These are phyloP conservation scores for Neopestalotiopsis sp. DNA, from an alignment of 2,329 filamentous ascomycete genomes.

Conservation along the genomic window DNA sequence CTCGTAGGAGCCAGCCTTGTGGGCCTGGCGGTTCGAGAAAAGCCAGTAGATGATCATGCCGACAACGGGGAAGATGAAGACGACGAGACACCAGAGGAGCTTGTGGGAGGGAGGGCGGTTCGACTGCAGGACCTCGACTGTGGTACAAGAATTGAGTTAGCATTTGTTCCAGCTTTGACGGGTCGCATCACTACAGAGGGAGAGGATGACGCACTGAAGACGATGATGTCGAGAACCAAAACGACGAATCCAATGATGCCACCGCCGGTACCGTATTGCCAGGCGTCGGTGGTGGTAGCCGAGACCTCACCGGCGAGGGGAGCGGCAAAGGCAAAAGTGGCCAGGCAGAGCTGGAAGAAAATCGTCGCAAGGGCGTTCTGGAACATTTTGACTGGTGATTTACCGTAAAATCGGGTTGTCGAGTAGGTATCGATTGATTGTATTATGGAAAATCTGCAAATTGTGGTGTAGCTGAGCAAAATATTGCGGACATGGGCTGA, in stretches of 20 bases:
- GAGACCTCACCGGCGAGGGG: constrained; percentile 45
- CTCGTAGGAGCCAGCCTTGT: constrained; percentile 62
- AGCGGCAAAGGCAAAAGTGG: constrained; percentile 54
- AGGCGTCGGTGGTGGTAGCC: constrained; percentile 45
- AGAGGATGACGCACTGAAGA: constrained; percentile 58
- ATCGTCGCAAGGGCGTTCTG: constrained; percentile 43
- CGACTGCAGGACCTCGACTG: constrained; percentile 69
- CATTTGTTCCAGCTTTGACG: not conserved
- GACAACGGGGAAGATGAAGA: constrained; percentile 68
- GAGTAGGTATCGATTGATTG: not conserved
- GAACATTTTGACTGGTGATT: constrained; percentile 30
- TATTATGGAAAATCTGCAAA: constrained; percentile 25
- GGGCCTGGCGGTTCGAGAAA: constrained; percentile 64
- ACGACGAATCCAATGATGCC: constrained; percentile 66
- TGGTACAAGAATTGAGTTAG: constrained; percentile 1
- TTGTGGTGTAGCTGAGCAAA: not conserved
- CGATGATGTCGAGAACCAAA: constrained; percentile 65
- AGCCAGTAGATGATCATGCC: constrained; percentile 68
- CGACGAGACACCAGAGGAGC: constrained; percentile 65
- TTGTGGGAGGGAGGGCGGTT: constrained; percentile 63
- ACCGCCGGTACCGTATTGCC: constrained; percentile 66
- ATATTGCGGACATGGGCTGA: constrained; percentile 41
- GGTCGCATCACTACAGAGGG: not conserved
- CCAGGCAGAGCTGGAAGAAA: constrained; percentile 58
- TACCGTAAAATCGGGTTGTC: not conserved